These are phyloP conservation scores for Xenoacremonium recifei DNA, from an alignment of 2,329 filamentous ascomycete genomes.

Conservation along the genomic window DNA sequence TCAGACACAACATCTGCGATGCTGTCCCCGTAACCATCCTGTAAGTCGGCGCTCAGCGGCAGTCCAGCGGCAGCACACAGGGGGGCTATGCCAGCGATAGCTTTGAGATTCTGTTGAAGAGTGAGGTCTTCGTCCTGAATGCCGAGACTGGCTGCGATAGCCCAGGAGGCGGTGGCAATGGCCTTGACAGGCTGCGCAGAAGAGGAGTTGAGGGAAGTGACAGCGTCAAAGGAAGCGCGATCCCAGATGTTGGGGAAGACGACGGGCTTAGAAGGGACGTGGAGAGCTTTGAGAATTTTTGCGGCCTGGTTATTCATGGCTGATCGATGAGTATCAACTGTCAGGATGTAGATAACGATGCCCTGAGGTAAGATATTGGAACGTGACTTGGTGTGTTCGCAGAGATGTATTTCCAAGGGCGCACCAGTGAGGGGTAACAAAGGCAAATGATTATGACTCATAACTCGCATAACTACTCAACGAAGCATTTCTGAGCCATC, in stretches of 20 bases:
- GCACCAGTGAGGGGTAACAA: no score
- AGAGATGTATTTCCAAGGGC: no score
- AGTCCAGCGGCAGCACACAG: conserved; percentile 39
- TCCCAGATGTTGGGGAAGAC: conserved; percentile 58
- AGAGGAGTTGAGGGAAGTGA: conserved; percentile 41
- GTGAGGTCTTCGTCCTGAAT: conserved; percentile 48
- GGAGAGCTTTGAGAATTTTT: conserved; percentile 41
- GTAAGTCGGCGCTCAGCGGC: conserved; percentile 56
- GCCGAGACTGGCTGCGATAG: conserved; percentile 46
- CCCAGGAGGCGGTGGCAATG: conserved; percentile 50
- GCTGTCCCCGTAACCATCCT: conserved; percentile 56
- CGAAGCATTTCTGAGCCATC: no score
- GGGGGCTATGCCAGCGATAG: conserved; percentile 42
- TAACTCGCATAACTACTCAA: no score
- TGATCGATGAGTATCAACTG: no score
- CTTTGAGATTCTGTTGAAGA: conserved; percentile 49
- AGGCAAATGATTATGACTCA: no score
- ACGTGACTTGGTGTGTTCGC: no score
- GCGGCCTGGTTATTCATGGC: conserved; percentile 32
- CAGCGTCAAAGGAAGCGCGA: conserved; percentile 42
- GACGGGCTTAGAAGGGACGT: conserved; percentile 49
- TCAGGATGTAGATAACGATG: background rate
- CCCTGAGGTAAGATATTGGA: no score
- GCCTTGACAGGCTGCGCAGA: conserved; percentile 36
- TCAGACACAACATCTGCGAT: conserved; percentile 43